Evolutionary conservation across 192 early-diverging fungal species (phyloP).

Genomic region (Endogone sp.): DNA sequence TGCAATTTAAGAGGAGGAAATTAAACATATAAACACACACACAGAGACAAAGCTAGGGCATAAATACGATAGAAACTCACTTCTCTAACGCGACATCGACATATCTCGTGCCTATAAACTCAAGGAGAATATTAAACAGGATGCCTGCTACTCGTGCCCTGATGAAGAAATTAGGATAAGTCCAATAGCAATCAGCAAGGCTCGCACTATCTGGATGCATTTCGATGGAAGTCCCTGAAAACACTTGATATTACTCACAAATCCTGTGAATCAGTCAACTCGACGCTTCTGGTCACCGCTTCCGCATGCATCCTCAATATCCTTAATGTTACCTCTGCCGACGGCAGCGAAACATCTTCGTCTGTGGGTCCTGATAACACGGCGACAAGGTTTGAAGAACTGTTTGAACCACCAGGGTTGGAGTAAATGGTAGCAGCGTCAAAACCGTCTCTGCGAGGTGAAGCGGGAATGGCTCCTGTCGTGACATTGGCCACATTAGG

Average conservation of each 20-base stretch:
- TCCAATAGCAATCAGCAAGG: no score
- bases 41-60: slow-evolving; percentile 10
- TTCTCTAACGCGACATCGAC: slow-evolving; percentile 78
- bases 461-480: not conserved
- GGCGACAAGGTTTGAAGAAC: not conserved
- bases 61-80: slow-evolving; percentile 27
- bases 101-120: slow-evolving; percentile 79
- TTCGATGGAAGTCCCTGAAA: no score
- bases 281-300: slow-evolving; percentile 73
- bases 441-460: slow-evolving; percentile 40
- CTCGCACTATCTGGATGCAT: no score
- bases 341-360: slow-evolving; percentile 17
- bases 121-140: slow-evolving; percentile 72
- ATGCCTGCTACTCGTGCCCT: slow-evolving; percentile 61
- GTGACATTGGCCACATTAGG: not conserved
- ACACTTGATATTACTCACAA: slow-evolving; percentile 32
- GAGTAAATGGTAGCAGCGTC: slow-evolving; percentile 36
- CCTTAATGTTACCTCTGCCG: slow-evolving; percentile 40
- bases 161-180: no score
- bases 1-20: no score
- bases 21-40: no score
- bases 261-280: slow-evolving; percentile 63
- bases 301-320: slow-evolving; percentile 73
- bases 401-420: not conserved
- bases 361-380: not conserved